Base-by-base conservation (phyloP, 306 rosid species). In the Cucumis cinereus region DNA sequence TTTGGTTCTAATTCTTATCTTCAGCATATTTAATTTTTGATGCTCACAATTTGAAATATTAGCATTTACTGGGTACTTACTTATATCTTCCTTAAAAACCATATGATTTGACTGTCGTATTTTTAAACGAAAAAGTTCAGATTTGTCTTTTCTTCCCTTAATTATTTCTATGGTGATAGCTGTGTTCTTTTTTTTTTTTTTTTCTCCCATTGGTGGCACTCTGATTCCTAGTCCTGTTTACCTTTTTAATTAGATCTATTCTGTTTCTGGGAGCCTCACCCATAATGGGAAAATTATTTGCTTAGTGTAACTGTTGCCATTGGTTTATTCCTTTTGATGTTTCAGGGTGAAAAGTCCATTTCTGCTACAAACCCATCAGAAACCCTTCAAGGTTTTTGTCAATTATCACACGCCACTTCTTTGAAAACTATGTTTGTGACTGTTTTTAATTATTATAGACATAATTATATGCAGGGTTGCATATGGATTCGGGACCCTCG, bases 401-500 rank as follows among this genome's bases (percentile, higher is more conserved):
- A 17, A 57, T 78, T 57, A 64, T 45, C 66, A 45, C 80, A n/a
- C 66, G 20, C 63, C 75, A 50, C 64, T 62, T 62, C 66, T 41
- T 70, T 20, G 73, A 61, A 78, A 77, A 33, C 38, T 19, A 17
- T 30, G 49, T 54, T 75, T 40, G 23, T 22, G 74, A 75, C 23
- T 67, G 66, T 43, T 77, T 43, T 40, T 56, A 49, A 57, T 76
- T 4, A 60, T 68, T 74, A 28, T 56, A 64, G 23, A 69, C 77
- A 68, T 77, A 57, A 77, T 80, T 74, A 43, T 69, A 28, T 59
- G 81, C 87, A 87, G 91, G 85, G 61, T 71, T 56, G 45, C 82
- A 84, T 80, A 75, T 81, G 83, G 91, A 87, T 57, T 81, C 80
- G 68, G 93, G 87, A 79, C 91, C 88, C 80, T 72, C 82, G 26